phyloP scores from a whole-genome alignment of 2,329 filamentous ascomycete species.

The Scopulariopsis brevicaulis region DNA sequence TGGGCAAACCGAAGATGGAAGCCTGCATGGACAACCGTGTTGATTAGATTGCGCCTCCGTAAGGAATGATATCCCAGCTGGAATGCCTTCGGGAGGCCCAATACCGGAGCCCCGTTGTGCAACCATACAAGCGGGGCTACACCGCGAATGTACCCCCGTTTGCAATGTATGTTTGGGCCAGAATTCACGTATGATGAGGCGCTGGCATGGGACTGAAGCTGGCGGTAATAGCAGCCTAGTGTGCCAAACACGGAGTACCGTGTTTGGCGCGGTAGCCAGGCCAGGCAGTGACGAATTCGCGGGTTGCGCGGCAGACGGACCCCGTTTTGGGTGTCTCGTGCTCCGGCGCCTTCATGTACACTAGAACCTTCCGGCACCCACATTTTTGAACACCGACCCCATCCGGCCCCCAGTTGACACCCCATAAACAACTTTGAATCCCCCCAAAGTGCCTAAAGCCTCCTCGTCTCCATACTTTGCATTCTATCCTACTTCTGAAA shows the following conservation, averaged over 20 bases:
- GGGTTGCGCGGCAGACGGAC: background rate
- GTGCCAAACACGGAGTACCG: background rate
- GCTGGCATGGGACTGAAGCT: background rate
- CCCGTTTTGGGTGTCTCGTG: background rate
- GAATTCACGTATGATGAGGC: background rate
- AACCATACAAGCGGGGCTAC: background rate
- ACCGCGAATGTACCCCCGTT: background rate
- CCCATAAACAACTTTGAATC: background rate
- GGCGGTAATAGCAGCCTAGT: background rate
- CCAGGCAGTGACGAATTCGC: background rate
- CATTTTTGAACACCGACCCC: background rate
- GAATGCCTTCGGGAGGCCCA: background rate
- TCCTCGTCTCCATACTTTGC: background rate
- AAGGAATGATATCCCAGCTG: background rate
- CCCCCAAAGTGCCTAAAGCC: background rate
- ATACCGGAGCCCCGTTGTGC: background rate
- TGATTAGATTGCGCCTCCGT: background rate
- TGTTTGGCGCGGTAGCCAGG: background rate
- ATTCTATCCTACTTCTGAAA: background rate
- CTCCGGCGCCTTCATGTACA: background rate
- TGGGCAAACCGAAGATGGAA: background rate
- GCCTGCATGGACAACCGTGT: background rate
- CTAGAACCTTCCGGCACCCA: background rate
- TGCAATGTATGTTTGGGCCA: background rate
- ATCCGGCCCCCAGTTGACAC: background rate